Percentiles rank a stretch among this genome's conserved stretches.
Conservation (phyloP, 192 early-diverging fungal genomes). For the Coemansia sp. region DNA sequence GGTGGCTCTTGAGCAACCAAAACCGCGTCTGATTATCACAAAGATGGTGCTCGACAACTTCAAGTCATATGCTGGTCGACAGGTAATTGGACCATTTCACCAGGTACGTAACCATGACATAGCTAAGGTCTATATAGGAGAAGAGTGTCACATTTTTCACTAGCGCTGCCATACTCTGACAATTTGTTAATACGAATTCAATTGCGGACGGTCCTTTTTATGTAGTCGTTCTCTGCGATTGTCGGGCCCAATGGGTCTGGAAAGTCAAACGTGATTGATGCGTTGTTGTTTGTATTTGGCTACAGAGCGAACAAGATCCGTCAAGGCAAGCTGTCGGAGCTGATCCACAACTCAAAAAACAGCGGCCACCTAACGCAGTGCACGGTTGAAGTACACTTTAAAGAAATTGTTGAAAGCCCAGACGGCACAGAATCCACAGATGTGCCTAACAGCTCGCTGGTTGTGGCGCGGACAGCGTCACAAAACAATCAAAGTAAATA, state of each 20-base stretch:
- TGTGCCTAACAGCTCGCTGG: conserved; percentile 67
- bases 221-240: conserved; percentile 65
- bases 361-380: conserved; percentile 71
- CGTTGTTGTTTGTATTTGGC: conserved; percentile 97
- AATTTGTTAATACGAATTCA: neutral
- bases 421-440: conserved; percentile 61
- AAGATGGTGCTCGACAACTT: conserved; percentile 93
- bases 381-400: conserved; percentile 91
- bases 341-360: conserved; percentile 90
- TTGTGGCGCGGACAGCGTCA: conserved; percentile 73
- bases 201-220: neutral
- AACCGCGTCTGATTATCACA: conserved; percentile 64
- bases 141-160: neutral
- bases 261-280: conserved; percentile 98
- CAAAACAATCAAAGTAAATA: conserved; percentile 74
- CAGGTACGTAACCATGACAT: conserved; percentile 60
- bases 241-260: conserved; percentile 98
- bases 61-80: conserved; percentile 90
- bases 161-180: neutral
- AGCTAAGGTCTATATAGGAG: too few species aligned
- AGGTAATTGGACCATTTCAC: conserved; percentile 96
- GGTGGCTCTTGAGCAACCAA: conserved; percentile 7
- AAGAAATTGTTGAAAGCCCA: conserved; percentile 80
- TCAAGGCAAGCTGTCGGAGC: conserved; percentile 90
- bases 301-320: conserved; percentile 96